Evolutionary conservation across 768 basidiomycete species (phyloP), one percentile per base, ranked within the genome.

Genomic region (Phylloporus scabripes): DNA sequence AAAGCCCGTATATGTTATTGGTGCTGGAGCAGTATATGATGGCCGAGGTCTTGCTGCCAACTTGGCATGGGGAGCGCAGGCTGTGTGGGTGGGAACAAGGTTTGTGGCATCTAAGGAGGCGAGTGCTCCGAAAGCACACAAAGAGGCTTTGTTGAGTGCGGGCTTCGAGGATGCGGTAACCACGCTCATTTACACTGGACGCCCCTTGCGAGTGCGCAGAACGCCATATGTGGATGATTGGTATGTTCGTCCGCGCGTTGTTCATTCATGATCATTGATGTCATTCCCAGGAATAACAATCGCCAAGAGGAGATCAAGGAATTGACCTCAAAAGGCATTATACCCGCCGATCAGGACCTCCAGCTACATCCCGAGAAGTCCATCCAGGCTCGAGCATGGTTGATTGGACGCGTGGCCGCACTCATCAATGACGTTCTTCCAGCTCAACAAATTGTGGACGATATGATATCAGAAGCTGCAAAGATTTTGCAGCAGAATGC

Each of bases 11-110:
- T 88, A 90, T 61, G 89, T 97, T 38, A 70, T 97, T 50, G 93
- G 91, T 23, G 93, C 93, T 5, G 93, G 93, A 28, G 93, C 91
- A 0, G 86, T 97, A 17, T 91, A 81, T 68, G 91, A 95, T 57
- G 92, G 92, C 5, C 79, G 92, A 43, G 79, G 87, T 50, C 74
- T 95, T 8, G 92, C 90, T 4, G 88, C 93, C 14, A 91, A 93
- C 60, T 68, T 97, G 47, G 75, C 83, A 58, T 94, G 87, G 81
- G 93, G 93, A 53, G 92, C 92, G 32, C 78, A 91, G 57, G 93
- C 76, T 31, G 91, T 93, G 46, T 93, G 87, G 89, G 87, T 89
- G 32, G 88, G 87, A 39, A 90, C 87, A 4, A 80, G 92, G 40
- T 94, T 95, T 60, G 92, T 94, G 21, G 91, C 92, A 12, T 72